These are phyloP conservation scores for Thelonectria blattea DNA, from an alignment of 2,329 filamentous ascomycete genomes.

Conservation along the genomic window DNA sequence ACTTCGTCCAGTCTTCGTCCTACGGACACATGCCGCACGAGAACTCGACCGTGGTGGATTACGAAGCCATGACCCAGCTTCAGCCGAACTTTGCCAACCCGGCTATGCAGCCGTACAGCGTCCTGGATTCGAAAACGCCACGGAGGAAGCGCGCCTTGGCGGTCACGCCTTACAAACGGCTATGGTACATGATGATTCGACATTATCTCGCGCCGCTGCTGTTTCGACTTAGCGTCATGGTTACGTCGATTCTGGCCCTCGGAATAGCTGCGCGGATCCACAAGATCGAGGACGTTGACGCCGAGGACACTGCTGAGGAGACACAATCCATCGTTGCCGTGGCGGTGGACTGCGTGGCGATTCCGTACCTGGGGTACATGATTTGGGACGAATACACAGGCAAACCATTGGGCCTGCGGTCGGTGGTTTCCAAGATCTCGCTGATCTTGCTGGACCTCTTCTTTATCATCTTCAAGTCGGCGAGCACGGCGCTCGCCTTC, in stretches of 20 bases:
- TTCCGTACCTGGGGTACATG: conserved; percentile 91
- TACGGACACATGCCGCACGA: conserved; percentile 57
- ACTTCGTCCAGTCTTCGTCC: conserved; percentile 60
- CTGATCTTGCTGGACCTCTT: conserved; percentile 91
- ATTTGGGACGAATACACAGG: conserved; percentile 96
- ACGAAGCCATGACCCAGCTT: conserved; percentile 52
- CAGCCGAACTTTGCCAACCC: conserved; percentile 55
- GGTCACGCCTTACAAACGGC: conserved; percentile 55
- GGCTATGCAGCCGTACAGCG: conserved; percentile 42
- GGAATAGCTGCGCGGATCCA: conserved; percentile 79
- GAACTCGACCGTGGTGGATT: conserved; percentile 54
- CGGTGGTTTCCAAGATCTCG: conserved; percentile 82
- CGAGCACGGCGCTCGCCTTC: conserved; percentile 89
- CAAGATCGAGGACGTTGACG: conserved; percentile 57
- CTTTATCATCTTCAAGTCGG: conserved; percentile 97
- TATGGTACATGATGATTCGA: conserved; percentile 73
- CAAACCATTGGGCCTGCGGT: conserved; percentile 87
- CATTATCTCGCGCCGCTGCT: conserved; percentile 86
- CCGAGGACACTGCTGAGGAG: conserved; percentile 58
- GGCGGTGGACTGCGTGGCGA: conserved; percentile 83
- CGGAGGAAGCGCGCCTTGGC: conserved; percentile 41
- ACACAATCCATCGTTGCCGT: conserved; percentile 88
- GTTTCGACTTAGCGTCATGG: conserved; percentile 81
- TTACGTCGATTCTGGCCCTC: conserved; percentile 82
- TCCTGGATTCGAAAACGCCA: conserved; percentile 38